These are phyloP conservation scores for Steccherinum ochraceum DNA, from an alignment of 768 basidiomycete genomes.

Conservation along the genomic window DNA sequence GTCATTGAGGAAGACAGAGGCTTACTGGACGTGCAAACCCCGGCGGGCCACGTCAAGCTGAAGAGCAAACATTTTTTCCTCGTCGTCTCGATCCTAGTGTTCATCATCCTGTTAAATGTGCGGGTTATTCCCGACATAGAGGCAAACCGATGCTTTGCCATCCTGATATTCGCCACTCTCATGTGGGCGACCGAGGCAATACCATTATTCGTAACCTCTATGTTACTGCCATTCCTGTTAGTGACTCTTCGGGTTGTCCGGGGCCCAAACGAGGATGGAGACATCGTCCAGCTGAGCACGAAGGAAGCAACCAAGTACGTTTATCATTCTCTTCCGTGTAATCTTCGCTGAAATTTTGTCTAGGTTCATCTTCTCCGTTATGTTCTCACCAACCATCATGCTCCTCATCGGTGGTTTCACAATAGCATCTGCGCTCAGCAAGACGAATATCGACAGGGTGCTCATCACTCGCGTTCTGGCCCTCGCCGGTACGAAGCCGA, in stretches of 20 bases:
- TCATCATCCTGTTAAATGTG: conserved; percentile 56
- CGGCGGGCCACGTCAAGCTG: conserved; percentile 58
- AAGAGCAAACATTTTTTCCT: conserved; percentile 58
- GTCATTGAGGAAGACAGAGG: conserved; percentile 39
- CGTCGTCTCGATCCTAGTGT: conserved; percentile 47
- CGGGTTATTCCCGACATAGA: conserved; percentile 32
- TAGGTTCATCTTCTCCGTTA: conserved; percentile 87
- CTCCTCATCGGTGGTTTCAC: conserved; percentile 97
- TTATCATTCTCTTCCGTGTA: not conserved
- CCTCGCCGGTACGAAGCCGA: conserved; percentile 84
- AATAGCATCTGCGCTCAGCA: conserved; percentile 92
- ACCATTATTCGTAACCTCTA: conserved; percentile 95
- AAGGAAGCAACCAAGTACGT: conserved; percentile 78
- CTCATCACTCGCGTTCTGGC: conserved; percentile 86
- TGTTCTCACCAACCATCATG: conserved; percentile 99
- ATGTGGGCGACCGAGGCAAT: conserved; percentile 99
- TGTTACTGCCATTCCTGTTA: conserved; percentile 80
- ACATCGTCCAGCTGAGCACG: conserved; percentile 41
- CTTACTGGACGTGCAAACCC: conserved; percentile 46
- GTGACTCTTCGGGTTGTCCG: conserved; percentile 81
- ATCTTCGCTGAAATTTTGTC: conserved; percentile 6
- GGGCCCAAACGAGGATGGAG: conserved; percentile 48
- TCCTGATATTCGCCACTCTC: conserved; percentile 84
- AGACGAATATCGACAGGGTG: conserved; percentile 90
- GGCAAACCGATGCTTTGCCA: conserved; percentile 86